Base-by-base conservation (phyloP, 2,329 filamentous ascomycete species). In the Colletotrichum sidae region DNA sequence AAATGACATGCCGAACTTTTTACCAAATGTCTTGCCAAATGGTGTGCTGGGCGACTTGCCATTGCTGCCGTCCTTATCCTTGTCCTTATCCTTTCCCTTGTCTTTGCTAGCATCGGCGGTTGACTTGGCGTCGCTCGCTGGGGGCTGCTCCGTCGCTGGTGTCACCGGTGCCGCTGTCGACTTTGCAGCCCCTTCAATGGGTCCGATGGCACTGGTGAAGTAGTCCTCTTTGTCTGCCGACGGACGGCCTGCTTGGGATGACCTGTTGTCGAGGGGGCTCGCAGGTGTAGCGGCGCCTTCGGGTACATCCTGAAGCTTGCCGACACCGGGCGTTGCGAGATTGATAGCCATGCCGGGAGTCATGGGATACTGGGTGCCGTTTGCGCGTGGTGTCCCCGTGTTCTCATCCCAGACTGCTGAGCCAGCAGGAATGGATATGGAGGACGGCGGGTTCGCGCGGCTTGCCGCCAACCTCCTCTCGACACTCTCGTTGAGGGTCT, bases 271-370 rank as follows among this genome's bases (percentile, higher is more conserved):
- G 0, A 88, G 74, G 4, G 85, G 79, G 46, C 78, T 82, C 57
- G 74, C 70, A 2, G 80, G 77, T 10, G 78, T 76, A 2, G 79
- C 77, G 1, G 77, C 76, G 52, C 83, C 82, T 72, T 87, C 84
- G 3, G 81, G 80, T 8, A 84, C 78, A 8, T 80, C 82, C 38
- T 83, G 77, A n/a, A 85, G 76, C n/a, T 67, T 71, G 15, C 76
- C 77, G 44, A 72, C 75, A 41, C 76, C 81, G 59, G 92, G 92
- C 8, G 92, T 94, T 13, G 92, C 93, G 52, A 93, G 77, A 4
- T 91, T 92, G 70, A 97, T 97, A 2, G 85, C 87, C 67, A 96
- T 80, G 0, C 93, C 92, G 1, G 94, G 92, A 2, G 93, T 94
- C 50, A 84, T 83, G 39, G 85, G 85, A 61, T 84, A 79, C 39